Evolutionary conservation across 306 rosid genomes (phyloP), one percentile per base, ranked within the genome.

Genomic region (Castanospermum australe): DNA sequence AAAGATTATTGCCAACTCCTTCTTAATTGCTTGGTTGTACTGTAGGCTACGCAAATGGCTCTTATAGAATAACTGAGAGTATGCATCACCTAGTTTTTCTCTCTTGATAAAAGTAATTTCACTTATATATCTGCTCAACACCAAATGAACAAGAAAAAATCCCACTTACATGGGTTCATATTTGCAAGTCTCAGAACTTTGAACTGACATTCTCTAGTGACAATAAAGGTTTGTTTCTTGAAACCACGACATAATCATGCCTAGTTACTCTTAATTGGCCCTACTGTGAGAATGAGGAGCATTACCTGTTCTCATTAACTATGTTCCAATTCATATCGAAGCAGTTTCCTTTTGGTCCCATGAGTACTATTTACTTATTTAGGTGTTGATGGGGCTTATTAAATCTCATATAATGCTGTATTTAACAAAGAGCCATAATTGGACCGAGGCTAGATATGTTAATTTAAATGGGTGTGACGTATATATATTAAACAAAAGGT

Each of bases 191-290:
- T 28, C 10, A 10, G 17, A 12, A 6, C 67, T 61, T 59, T 10
- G 9, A 62, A 50, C 9, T 62, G 57, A 80, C 79, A 60, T 71
- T 24, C 35, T 25, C 15, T 6, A 71, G 84, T 62, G 74, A 50
- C 48, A 76, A 15, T 76, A 76, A 69, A 77, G 20, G 9, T 4
- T 47, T 72, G 83, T 60, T 75, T 50, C 59, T 45, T 4, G 5
- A 60, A 39, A 60, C 18, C 2, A 10, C 59, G 73, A 79, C 87
- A 79, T 51, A 73, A 83, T 83, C 69, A 79, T 83, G 55, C 12
- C 22, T 67, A 24, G 70, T 33, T 77, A 52, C 47, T 14, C 54
- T 61, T 4, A 42, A 36, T 17, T 67, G 87, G 81, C 41, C 87
- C 83, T 47, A 78, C 83, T 17, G 10, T 13, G 24, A 10, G 51